Evolutionary conservation across 2,329 filamentous ascomycete species (phyloP), one percentile per base, ranked within the genome.

Genomic region (Colletotrichum brevisporum): DNA sequence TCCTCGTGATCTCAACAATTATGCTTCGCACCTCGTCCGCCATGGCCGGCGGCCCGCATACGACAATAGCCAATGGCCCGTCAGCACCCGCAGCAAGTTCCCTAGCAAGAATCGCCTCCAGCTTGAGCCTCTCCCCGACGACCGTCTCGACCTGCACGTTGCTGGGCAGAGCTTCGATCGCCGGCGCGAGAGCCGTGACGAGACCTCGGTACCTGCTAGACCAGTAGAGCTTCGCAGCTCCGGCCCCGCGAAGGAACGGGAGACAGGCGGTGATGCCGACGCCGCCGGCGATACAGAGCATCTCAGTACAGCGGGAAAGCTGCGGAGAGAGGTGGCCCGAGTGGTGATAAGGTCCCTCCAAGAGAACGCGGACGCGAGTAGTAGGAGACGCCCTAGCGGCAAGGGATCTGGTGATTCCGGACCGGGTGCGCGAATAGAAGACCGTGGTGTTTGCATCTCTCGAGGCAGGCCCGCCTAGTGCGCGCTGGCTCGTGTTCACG

Each of bases 41-140:
- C 72, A 73, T 73, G 24, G 58, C 31, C 13, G 72, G 56, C 16
- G 72, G 72, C 2, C 71, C 72, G 3, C 71, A 72, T 1, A 73
- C 69, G 2, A 73, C 39, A 12, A 73, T 55, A 13, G 61, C 72
- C 21, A 73, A 24, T 8, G 60, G 21, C 0, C 67, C 59, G 0
- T 10, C 31, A 10, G 62, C 27, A 1, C 27, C 56, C 16, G 48
- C 50, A 6, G n/a, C 18, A 54, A 65, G 45, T 26, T 65, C 63
- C 12, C 3, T 65, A 9, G 10, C 1, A 3, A 65, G 16, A 13
- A 60, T 53, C 1, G 63, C 21, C 15, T 70, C 63, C 36, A 57
- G 15, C 48, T 57, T 54, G 24, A 70, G 6, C 15, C 70, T 52
- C 53, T 61, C 54, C n/a, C 65, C 58, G 6, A 64, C 52, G 6